A percentile compares a stretch with the other conserved stretches of the same genome.
phyloP scores from a whole-genome alignment of 345 rosid species.

The Clausena lansium region DNA sequence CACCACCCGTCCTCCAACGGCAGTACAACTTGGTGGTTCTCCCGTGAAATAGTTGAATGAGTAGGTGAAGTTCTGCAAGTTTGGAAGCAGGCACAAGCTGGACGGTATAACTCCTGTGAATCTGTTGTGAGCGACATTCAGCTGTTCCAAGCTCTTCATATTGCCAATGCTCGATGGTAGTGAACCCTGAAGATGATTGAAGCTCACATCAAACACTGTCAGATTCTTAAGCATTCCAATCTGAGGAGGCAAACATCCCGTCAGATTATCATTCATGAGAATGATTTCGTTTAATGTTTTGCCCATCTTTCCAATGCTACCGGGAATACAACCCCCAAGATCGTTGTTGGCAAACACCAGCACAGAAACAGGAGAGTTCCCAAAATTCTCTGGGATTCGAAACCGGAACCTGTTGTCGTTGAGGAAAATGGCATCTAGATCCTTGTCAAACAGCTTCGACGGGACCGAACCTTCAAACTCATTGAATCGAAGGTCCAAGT shows the following conservation, averaged over 20 bases:
- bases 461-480: constrained; percentile 79
- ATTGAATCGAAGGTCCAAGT: constrained; percentile 70
- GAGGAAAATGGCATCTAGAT: constrained; percentile 63
- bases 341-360: constrained; percentile 68
- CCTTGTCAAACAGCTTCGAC: constrained; percentile 48
- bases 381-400: constrained; percentile 65
- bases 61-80: constrained; percentile 57
- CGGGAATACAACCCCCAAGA: constrained; percentile 77
- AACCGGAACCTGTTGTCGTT: constrained; percentile 61
- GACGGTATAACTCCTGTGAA: constrained; percentile 63
- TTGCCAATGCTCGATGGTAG: constrained; percentile 49
- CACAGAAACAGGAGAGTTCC: constrained; percentile 72
- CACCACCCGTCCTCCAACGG: constrained; percentile 19
- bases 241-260: constrained; percentile 70
- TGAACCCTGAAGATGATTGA: constrained; percentile 53
- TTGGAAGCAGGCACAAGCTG: constrained; percentile 51
- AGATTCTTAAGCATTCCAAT: constrained; percentile 56
- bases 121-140: constrained; percentile 55
- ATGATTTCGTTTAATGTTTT: constrained; percentile 66
- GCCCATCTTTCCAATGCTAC: constrained; percentile 67
- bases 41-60: constrained; percentile 67
- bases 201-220: constrained; percentile 64
- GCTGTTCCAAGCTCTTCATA: constrained; percentile 72
- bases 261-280: constrained; percentile 66
- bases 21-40: constrained; percentile 56